Conservation (phyloP, 2,329 filamentous ascomycete genomes). For the Beauveria brongniartii region DNA sequence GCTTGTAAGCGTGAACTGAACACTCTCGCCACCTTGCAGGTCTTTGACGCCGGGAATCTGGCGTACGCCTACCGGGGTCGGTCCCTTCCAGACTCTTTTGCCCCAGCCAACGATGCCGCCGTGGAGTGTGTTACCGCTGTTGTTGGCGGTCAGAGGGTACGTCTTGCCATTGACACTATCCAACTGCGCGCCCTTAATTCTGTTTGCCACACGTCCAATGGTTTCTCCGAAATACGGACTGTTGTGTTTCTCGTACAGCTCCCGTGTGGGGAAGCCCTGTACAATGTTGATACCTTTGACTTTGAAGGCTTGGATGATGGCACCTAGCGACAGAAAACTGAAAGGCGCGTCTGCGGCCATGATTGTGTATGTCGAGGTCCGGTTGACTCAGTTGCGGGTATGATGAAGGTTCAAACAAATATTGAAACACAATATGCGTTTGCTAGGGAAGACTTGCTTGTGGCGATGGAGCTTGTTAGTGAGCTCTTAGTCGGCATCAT, state of each 20-base stretch:
- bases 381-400: background rate
- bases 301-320: slow-evolving; percentile 72
- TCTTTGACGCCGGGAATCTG: slow-evolving; percentile 42
- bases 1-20: slow-evolving; percentile 59
- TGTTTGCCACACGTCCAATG: slow-evolving; percentile 79
- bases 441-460: slow-evolving; percentile 15
- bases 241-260: slow-evolving; percentile 70
- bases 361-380: background rate
- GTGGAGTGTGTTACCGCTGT: slow-evolving; percentile 69
- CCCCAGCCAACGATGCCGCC: slow-evolving; percentile 72
- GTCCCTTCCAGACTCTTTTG: slow-evolving; percentile 68
- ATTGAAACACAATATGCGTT: background rate
- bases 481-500: background rate
- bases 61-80: slow-evolving; percentile 48
- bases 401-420: background rate
- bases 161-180: slow-evolving; percentile 60
- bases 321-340: slow-evolving; percentile 65
- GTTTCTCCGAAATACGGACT: slow-evolving; percentile 83
- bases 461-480: background rate
- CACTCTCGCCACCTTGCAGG: slow-evolving; percentile 54
- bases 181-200: slow-evolving; percentile 65
- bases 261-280: slow-evolving; percentile 69
- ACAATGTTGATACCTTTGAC: slow-evolving; percentile 80
- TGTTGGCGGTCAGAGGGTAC: slow-evolving; percentile 66
- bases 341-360: slow-evolving; percentile 37